phyloP scores from a whole-genome alignment of 75 land plant species.

The Sequoia sempervirens region DNA sequence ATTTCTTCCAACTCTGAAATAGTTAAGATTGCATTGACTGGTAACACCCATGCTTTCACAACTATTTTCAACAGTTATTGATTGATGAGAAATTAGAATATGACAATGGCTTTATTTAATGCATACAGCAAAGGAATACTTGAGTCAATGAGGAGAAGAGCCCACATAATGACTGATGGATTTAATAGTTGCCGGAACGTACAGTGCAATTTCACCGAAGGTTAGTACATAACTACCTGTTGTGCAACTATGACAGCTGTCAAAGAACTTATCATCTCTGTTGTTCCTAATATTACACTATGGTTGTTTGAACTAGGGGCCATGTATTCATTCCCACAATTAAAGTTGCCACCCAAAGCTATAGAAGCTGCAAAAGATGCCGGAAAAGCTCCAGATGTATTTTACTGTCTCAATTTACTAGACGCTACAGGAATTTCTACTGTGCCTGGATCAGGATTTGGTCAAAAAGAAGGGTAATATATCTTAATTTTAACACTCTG shows the following conservation, averaged over 20 bases:
- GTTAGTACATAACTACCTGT: conserved; percentile 22
- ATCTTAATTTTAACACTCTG: not conserved
- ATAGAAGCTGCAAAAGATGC: conserved; percentile 74
- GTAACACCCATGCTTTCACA: not conserved
- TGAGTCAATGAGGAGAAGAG: conserved; percentile 76
- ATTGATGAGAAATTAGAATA: not conserved
- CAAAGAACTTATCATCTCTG: no score
- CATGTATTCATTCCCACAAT: conserved; percentile 96
- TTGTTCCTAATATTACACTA: not conserved
- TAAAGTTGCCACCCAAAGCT: conserved; percentile 75
- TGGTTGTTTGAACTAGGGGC: conserved; percentile 48
- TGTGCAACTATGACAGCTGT: not conserved
- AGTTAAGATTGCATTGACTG: not conserved
- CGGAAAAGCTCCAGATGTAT: conserved; percentile 87
- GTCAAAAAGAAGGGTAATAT: conserved; percentile 91
- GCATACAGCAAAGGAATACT: conserved; percentile 76
- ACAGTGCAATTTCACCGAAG: conserved; percentile 93
- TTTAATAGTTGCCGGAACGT: conserved; percentile 88
- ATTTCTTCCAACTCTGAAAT: not conserved
- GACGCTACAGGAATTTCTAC: conserved; percentile 96
- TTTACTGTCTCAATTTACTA: conserved; percentile 86
- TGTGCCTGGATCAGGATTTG: conserved; percentile 95
- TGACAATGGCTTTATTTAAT: not conserved
- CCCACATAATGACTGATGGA: conserved; percentile 94
- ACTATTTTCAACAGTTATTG: not conserved